These are phyloP conservation scores for Trametes villosa DNA, from an alignment of 768 basidiomycete species.

Conservation along the genomic window DNA sequence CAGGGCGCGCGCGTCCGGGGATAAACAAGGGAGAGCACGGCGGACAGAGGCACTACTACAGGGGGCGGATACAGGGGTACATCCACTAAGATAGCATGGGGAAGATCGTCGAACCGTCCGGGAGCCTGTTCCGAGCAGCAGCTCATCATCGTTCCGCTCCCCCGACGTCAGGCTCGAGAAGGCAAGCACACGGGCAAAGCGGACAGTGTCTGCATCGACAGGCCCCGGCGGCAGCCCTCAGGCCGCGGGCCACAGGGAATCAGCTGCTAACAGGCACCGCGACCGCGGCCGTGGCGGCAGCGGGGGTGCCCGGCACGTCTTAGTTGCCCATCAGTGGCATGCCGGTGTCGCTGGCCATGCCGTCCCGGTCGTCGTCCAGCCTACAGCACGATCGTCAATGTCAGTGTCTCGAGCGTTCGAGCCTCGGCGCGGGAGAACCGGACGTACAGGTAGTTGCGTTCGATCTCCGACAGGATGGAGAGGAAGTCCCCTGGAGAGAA, in stretches of 20 bases:
- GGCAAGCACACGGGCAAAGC: constrained; percentile 2
- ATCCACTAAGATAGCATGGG: constrained; percentile 13
- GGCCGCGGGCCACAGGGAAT: not conserved
- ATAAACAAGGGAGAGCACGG: constrained; percentile 2
- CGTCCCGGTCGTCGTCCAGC: constrained; percentile 69
- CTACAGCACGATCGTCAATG: constrained; percentile 43
- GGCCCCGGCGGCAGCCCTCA: not conserved
- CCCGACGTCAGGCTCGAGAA: constrained; percentile 3
- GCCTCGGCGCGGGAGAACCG: not conserved
- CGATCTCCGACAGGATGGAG: constrained; percentile 89
- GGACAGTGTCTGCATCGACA: constrained; percentile 5
- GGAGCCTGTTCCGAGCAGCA: constrained; percentile 8
- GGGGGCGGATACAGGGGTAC: constrained; percentile 1
- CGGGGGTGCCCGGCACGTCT: not conserved
- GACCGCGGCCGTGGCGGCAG: constrained; percentile 3
- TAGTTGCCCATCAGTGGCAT: constrained; percentile 43
- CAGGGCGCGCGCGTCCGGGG: not conserved
- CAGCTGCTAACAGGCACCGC: constrained; percentile 15
- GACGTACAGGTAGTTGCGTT: constrained; percentile 82
- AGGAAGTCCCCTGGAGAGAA: constrained; percentile 80
- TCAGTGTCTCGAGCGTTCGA: constrained; percentile 9
- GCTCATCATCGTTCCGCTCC: not conserved
- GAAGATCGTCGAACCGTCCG: constrained; percentile 11
- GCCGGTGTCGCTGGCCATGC: constrained; percentile 59
- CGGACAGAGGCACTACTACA: constrained; percentile 2